Evolutionary conservation across 2,329 filamentous ascomycete species (phyloP).

Genomic region (Pyrenochaeta sp.): DNA sequence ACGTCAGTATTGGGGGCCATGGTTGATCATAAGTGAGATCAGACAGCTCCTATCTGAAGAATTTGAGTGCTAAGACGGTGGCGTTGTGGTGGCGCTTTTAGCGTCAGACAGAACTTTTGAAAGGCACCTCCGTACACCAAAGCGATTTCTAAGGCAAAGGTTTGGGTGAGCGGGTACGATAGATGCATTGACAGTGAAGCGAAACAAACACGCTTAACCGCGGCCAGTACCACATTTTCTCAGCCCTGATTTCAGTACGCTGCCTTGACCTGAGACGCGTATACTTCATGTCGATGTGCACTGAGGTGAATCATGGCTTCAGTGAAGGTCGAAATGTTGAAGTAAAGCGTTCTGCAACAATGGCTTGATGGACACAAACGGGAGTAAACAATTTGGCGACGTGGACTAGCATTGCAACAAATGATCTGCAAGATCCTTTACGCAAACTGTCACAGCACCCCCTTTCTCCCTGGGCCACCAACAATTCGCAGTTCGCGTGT

Average conservation of each 20-base stretch:
- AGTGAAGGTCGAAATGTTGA: background rate
- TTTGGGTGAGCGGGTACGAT: too few relatives aligned
- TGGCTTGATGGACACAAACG: constrained; percentile 11
- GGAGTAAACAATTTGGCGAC: too few relatives aligned
- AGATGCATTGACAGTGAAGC: too few relatives aligned
- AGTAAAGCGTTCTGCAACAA: constrained; percentile 12
- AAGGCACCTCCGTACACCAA: too few relatives aligned
- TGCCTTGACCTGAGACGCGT: constrained; percentile 23
- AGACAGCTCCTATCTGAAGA: too few relatives aligned
- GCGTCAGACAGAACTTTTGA: too few relatives aligned
- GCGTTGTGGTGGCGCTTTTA: too few relatives aligned
- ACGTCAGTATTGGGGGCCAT: background rate
- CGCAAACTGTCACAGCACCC: background rate
- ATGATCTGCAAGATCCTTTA: background rate
- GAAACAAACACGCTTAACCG: too few relatives aligned
- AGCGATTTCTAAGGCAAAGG: too few relatives aligned
- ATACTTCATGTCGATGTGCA: constrained; percentile 7
- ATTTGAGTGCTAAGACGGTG: too few relatives aligned
- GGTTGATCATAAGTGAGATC: too few relatives aligned
- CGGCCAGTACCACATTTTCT: too few relatives aligned
- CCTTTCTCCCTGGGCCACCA: background rate
- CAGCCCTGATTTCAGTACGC: constrained; percentile 12
- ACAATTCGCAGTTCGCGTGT: background rate
- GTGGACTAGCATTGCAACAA: background rate
- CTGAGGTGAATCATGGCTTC: constrained; percentile 1